phyloP scores from a whole-genome alignment of 1,284 basidiomycete genomes.

The Cryptococcus sp. region DNA sequence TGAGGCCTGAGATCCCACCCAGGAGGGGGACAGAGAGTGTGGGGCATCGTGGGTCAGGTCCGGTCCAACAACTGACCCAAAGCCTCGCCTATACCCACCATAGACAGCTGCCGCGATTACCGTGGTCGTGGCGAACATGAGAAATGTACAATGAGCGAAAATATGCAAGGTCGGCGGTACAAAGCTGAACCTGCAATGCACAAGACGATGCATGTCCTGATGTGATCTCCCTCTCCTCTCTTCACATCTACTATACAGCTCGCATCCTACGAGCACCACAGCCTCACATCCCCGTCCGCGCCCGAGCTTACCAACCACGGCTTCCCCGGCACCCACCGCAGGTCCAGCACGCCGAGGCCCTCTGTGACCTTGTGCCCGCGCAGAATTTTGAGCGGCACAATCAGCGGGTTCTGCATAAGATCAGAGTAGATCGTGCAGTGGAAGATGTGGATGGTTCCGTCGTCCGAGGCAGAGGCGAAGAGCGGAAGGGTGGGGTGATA shows the following conservation, averaged over 20 bases:
- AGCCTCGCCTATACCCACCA: too few relatives aligned
- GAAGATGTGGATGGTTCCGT: constrained; percentile 95
- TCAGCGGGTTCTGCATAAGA: constrained; percentile 89
- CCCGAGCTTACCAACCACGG: constrained; percentile 93
- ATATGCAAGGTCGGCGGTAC: too few relatives aligned
- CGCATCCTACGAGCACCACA: constrained; percentile 62
- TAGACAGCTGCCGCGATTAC: too few relatives aligned
- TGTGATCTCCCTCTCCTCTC: not conserved
- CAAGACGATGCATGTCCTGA: not conserved
- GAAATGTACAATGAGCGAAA: too few relatives aligned
- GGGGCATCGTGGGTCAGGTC: too few relatives aligned
- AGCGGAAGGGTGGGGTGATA: constrained; percentile 95
- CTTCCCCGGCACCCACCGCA: constrained; percentile 82
- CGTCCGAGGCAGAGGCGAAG: constrained; percentile 93
- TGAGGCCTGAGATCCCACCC: too few relatives aligned
- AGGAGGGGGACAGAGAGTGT: too few relatives aligned
- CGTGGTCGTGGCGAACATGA: too few relatives aligned
- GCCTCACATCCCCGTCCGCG: constrained; percentile 81
- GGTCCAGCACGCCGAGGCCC: constrained; percentile 84
- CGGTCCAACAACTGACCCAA: too few relatives aligned
- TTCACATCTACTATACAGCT: not conserved
- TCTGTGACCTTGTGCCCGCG: constrained; percentile 80
- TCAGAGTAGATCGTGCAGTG: constrained; percentile 92
- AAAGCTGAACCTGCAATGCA: too few relatives aligned
- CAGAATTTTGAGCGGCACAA: constrained; percentile 95